Base-by-base conservation (phyloP, 371 early-diverging fungal genomes). In the Mortierella sp. region DNA sequence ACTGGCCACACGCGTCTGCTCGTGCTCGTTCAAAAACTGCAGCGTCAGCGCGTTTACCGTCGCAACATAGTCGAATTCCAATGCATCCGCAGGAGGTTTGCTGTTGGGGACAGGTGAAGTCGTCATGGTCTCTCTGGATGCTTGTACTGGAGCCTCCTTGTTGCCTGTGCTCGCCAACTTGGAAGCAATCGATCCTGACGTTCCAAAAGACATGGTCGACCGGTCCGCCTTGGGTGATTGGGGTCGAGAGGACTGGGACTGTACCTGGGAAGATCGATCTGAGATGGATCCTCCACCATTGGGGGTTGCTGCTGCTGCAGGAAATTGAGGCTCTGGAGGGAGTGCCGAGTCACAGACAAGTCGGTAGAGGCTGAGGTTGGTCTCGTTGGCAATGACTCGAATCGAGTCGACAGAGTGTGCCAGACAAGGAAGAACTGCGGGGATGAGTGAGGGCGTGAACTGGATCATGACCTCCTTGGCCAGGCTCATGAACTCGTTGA, bases 1-100 rank as follows among this genome's bases (percentile, higher is more conserved):
- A 41, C 95, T 93, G 0, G 95, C 95, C 11, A 96, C 90, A 37
- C 97, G 88, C 0, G 98, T 96, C 69, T 94, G 94, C 80, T 97
- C 97, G 65, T 94, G 92, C 68, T 93, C 95, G 78, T 96, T 93
- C 53, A 91, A 85, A 70, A 96, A 94, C 73, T 94, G 95, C 44
- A 90, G 86, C 41, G 93, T 92, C 22, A 98, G 76, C 4, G 93
- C 90, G 19, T 92, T 90, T 19, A 97, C 94, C 0, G 95, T 95
- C 0, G 89, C 87, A 58, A 91, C 89, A 61, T 94, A 92, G 85
- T 97, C 96, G 81, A 97, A 92, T 7, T 81, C 81, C 14, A 74
- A 68, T 39, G 92, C 90, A 77, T 92, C 92, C 37, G 87, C 71
- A 2, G 58, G 24, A 4, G 71, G 53, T 64, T 75, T 76, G 31